phyloP scores from a whole-genome alignment of 176 grass and related monocot genomes.

The Pontederia crassipes region DNA sequence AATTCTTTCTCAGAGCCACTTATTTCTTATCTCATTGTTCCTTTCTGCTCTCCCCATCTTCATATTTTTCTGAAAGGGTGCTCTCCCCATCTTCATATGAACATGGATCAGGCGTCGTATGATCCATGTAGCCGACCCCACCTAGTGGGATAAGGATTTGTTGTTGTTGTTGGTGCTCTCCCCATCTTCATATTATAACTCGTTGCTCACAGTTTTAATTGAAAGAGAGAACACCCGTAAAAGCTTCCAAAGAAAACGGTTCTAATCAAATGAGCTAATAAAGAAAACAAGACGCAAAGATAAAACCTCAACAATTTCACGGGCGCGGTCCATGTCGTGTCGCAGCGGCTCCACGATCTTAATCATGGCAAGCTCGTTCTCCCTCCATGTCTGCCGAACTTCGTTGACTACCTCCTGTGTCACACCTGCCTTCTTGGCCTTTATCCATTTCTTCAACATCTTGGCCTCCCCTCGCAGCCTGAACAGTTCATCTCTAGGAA shows the following conservation, averaged over 20 bases:
- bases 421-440: constrained; percentile 62
- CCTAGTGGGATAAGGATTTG: no score
- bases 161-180: no score
- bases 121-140: no score
- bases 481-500: constrained; percentile 25
- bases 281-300: background rate
- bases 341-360: constrained; percentile 50
- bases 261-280: background rate
- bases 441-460: constrained; percentile 22
- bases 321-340: constrained; percentile 54
- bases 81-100: no score
- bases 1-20: no score
- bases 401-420: constrained; percentile 42
- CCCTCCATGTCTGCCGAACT: constrained; percentile 27
- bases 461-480: constrained; percentile 32
- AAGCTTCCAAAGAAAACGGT: background rate
- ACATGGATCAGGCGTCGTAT: no score
- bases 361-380: constrained; percentile 34
- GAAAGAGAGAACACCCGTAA: no score
- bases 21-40: no score
- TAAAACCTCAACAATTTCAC: constrained; percentile 50
- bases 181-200: no score
- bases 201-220: no score
- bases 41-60: no score
- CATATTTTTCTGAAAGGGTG: no score